Evolutionary conservation across 164 flowering plant genomes (phyloP).

Genomic region (Saururus chinensis): DNA sequence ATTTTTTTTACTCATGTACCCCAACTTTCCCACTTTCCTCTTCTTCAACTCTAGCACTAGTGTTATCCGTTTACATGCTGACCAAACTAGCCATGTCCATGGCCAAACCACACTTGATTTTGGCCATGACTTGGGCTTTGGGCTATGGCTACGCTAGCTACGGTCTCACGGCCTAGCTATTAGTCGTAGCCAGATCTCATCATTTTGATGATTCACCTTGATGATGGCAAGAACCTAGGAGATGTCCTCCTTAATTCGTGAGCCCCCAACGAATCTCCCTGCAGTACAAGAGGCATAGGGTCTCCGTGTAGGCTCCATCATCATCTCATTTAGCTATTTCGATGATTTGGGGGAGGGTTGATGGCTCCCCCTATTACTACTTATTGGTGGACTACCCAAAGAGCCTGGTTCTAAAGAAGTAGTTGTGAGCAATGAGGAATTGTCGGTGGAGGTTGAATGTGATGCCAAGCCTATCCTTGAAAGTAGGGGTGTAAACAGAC

Average conservation of each 20-base stretch:
- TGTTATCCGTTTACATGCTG: too few relatives aligned
- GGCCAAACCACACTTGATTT: too few relatives aligned
- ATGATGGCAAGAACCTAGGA: constrained; percentile 70
- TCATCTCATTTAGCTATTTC: constrained; percentile 91
- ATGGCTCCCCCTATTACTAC: constrained; percentile 27
- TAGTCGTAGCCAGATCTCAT: too few relatives aligned
- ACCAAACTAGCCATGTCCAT: too few relatives aligned
- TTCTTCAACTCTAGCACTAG: too few relatives aligned
- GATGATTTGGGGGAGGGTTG: constrained; percentile 35
- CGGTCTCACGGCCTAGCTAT: too few relatives aligned
- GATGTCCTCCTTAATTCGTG: constrained; percentile 78
- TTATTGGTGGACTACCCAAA: constrained; percentile 34
- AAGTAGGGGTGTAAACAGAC: too few relatives aligned
- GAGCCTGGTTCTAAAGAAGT: constrained; percentile 60
- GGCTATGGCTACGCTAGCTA: too few relatives aligned
- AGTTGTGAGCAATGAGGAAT: constrained; percentile 60
- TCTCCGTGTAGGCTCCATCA: constrained; percentile 65
- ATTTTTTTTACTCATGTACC: too few relatives aligned
- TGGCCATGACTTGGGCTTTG: too few relatives aligned
- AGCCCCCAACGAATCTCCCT: constrained; percentile 72
- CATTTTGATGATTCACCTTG: constrained; percentile 63
- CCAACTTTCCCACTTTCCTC: too few relatives aligned
- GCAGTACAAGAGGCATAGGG: constrained; percentile 79
- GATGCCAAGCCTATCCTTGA: constrained; percentile 59
- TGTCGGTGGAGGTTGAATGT: constrained; percentile 60